Conservation (phyloP, 768 basidiomycete genomes). For the Exidia glandulosa region DNA sequence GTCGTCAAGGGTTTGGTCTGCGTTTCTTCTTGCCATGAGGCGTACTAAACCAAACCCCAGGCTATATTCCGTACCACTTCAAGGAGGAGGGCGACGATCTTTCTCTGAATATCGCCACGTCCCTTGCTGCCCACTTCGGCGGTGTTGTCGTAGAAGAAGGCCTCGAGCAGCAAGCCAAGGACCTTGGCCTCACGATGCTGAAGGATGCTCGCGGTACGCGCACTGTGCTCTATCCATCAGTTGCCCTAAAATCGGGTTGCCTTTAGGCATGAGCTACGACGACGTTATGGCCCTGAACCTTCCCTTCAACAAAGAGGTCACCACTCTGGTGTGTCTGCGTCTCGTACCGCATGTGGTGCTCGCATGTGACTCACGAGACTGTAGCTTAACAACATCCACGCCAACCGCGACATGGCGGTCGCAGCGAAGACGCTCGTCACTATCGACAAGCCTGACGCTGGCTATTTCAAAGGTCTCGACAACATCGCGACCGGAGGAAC, state of each 20-base stretch:
- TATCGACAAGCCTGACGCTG: not conserved
- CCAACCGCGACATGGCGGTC: not conserved
- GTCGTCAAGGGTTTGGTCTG: not conserved
- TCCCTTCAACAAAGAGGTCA: not conserved
- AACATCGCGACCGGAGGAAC: not conserved
- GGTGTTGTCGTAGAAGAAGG: not conserved
- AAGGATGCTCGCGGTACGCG: not conserved
- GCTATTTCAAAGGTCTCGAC: not conserved
- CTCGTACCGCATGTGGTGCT: too few relatives aligned
- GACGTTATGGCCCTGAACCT: not conserved
- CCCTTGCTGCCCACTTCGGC: not conserved
- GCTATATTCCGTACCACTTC: not conserved
- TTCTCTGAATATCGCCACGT: not conserved
- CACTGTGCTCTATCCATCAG: too few relatives aligned
- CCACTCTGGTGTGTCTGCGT: not conserved
- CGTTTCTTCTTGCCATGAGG: too few relatives aligned
- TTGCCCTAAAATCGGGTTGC: too few relatives aligned
- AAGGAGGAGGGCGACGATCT: not conserved
- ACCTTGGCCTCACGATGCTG: not conserved
- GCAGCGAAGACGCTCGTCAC: not conserved
- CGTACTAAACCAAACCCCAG: too few relatives aligned
- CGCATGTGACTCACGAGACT: too few relatives aligned
- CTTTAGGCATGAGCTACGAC: not conserved
- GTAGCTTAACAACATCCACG: not conserved
- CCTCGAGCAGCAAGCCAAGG: not conserved